phyloP scores from a whole-genome alignment of 176 grass and related monocot genomes.

The Oryza officinalis region DNA sequence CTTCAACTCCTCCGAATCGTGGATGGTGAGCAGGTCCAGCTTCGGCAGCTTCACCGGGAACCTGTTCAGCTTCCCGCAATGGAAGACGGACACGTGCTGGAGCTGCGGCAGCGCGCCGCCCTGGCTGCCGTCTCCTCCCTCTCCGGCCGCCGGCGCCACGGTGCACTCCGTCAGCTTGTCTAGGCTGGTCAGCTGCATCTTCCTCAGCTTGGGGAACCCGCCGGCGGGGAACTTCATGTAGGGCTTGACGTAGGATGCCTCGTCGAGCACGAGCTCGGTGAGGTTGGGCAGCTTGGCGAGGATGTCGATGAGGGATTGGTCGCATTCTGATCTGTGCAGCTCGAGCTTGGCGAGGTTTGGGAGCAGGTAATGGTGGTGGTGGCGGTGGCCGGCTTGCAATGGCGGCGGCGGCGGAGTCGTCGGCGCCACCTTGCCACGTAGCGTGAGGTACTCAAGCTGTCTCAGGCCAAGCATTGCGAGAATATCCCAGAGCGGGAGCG shows the following conservation, averaged over 20 bases:
- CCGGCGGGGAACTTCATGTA: not conserved
- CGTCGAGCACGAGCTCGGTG: not conserved
- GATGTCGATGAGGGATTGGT: not conserved
- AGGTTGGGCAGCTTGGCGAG: not conserved
- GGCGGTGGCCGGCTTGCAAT: not conserved
- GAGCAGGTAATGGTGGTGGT: not conserved
- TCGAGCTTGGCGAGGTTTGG: slow-evolving; percentile 18
- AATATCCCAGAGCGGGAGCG: not conserved
- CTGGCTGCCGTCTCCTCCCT: not conserved
- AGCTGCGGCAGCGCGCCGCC: not conserved
- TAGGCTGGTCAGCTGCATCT: not conserved
- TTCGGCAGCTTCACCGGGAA: not conserved
- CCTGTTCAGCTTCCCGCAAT: not conserved
- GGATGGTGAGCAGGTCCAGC: not conserved
- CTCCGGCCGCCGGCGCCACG: not conserved
- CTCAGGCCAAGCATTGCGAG: not conserved
- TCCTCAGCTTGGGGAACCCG: not conserved
- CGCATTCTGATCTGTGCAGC: not conserved
- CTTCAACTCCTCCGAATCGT: not conserved
- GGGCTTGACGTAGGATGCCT: not conserved
- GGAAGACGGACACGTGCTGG: not conserved
- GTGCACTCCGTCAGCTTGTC: not conserved
- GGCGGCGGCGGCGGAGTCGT: too few species aligned
- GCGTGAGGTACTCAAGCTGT: slow-evolving; percentile 4
- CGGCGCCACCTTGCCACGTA: not conserved